These are phyloP conservation scores for Bipolaris cookei DNA, from an alignment of 2,329 filamentous ascomycete species.

Conservation along the genomic window DNA sequence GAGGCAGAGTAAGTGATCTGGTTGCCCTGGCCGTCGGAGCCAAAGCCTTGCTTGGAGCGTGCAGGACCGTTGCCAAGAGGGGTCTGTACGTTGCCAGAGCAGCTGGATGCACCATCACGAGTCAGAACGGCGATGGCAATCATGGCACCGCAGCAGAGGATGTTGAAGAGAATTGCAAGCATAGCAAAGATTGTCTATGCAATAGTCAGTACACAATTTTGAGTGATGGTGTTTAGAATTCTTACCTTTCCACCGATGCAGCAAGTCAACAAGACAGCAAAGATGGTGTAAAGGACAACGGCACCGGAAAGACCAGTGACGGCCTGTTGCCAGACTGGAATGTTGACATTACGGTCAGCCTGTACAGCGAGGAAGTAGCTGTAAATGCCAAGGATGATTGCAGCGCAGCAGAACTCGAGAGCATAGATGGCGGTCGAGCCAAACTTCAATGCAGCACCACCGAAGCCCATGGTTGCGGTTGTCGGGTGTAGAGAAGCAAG, in stretches of 20 bases:
- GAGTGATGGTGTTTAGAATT: conserved; percentile 16
- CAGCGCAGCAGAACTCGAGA: conserved; percentile 74
- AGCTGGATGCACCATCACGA: conserved; percentile 70
- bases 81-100: conserved; percentile 68
- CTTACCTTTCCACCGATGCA: conserved; percentile 72
- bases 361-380: conserved; percentile 83
- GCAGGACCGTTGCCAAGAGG: conserved; percentile 71
- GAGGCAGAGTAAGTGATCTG: conserved; percentile 54
- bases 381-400: conserved; percentile 75
- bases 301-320: conserved; percentile 75
- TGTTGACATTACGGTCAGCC: conserved; percentile 66
- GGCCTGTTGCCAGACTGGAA: conserved; percentile 70
- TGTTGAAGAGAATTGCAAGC: conserved; percentile 75
- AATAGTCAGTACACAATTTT: neutral
- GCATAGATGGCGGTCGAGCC: conserved; percentile 74
- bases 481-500: neutral
- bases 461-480: conserved; percentile 59
- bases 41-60: conserved; percentile 56
- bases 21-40: conserved; percentile 50
- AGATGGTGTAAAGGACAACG: conserved; percentile 74
- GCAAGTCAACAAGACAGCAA: conserved; percentile 77
- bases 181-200: conserved; percentile 66
- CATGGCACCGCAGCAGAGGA: conserved; percentile 77
- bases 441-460: conserved; percentile 70
- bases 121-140: conserved; percentile 82